Base-by-base conservation (phyloP, 805 yeast species). In the Wickerhamiella galacta region DNA sequence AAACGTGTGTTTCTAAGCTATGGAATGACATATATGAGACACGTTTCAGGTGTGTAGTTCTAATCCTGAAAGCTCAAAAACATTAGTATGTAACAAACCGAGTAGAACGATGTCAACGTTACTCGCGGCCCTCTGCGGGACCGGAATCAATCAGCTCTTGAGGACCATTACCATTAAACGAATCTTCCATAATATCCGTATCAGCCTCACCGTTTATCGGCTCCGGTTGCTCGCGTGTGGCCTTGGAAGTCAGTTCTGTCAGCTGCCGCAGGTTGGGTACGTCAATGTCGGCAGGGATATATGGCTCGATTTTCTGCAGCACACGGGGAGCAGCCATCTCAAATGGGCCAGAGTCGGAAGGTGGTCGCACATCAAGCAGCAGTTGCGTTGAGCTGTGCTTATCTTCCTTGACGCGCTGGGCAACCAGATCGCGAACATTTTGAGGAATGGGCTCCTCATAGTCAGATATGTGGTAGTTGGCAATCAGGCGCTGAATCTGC, bases 201-300 rank as follows among this genome's bases (percentile, higher is more conserved):
- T n/a, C n/a, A n/a, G n/a, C n/a, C n/a, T n/a, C n/a, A n/a, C n/a
- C n/a, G n/a, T n/a, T n/a, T n/a, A n/a, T n/a, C n/a, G n/a, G n/a
- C n/a, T n/a, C n/a, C n/a, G n/a, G n/a, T n/a, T n/a, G n/a, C n/a
- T n/a, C n/a, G 14, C 41, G 36, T 27, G 44, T 41, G 16, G 42
- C 39, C 26, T 16, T 31, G n/a, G 59, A 49, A 3, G 60, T 54
- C 45, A 90, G 63, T 53, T 85, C 95, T 25, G 85, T 80, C 30
- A 90, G 72, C 56, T 90, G 68, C 61, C 92, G 77, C 23, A 92
- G 75, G 25, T 70, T 75, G 28, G 96, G 96, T 42, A 85, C 70
- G 45, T 76, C 79, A 57, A 90, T 63, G 80, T 92, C 80, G 1
- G 93, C 85, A 25, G 98, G 98, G 40, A 90, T 87, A 51, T 85